Percentiles rank a stretch among this genome's conserved stretches.
phyloP scores from a whole-genome alignment of 805 yeast species.

The Starmera dryadoides region DNA sequence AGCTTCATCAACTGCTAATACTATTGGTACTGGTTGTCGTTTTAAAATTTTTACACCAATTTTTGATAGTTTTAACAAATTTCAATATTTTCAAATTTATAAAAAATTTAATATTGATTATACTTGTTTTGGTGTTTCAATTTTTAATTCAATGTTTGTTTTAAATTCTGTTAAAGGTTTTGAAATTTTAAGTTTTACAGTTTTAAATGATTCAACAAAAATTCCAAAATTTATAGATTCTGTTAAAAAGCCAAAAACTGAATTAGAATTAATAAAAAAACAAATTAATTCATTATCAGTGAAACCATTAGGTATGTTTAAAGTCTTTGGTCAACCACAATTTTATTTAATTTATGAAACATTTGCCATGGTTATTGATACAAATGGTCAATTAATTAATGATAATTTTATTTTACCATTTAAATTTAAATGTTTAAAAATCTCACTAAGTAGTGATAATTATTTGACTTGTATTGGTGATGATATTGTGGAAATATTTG shows the following conservation, averaged over 20 bases:
- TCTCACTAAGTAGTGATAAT: slow-evolving; percentile 33
- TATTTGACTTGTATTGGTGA: slow-evolving; percentile 50
- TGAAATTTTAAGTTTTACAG: slow-evolving; percentile 55
- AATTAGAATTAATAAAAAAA: slow-evolving; percentile 32
- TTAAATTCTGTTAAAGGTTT: slow-evolving; percentile 63
- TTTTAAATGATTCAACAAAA: slow-evolving; percentile 43
- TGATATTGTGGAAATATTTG: slow-evolving; percentile 66
- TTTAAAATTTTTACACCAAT: slow-evolving; percentile 55
- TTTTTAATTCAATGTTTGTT: slow-evolving; percentile 60
- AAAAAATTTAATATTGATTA: slow-evolving; percentile 44
- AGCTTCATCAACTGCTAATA: slow-evolving; percentile 31
- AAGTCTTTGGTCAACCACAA: slow-evolving; percentile 44
- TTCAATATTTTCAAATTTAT: slow-evolving; percentile 35
- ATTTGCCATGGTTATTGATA: slow-evolving; percentile 60
- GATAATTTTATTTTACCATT: slow-evolving; percentile 31
- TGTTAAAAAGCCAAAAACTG: slow-evolving; percentile 18
- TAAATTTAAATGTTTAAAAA: slow-evolving; percentile 33
- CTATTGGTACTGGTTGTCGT: slow-evolving; percentile 24
- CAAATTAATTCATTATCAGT: slow-evolving; percentile 27
- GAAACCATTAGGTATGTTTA: slow-evolving; percentile 58
- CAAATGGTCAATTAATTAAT: slow-evolving; percentile 43
- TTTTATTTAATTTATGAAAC: slow-evolving; percentile 63
- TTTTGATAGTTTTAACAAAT: slow-evolving; percentile 40
- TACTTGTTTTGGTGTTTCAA: slow-evolving; percentile 53
- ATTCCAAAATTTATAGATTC: slow-evolving; percentile 40